Base-by-base conservation (phyloP, 345 rosid species). In the Excoecaria agallocha region DNA sequence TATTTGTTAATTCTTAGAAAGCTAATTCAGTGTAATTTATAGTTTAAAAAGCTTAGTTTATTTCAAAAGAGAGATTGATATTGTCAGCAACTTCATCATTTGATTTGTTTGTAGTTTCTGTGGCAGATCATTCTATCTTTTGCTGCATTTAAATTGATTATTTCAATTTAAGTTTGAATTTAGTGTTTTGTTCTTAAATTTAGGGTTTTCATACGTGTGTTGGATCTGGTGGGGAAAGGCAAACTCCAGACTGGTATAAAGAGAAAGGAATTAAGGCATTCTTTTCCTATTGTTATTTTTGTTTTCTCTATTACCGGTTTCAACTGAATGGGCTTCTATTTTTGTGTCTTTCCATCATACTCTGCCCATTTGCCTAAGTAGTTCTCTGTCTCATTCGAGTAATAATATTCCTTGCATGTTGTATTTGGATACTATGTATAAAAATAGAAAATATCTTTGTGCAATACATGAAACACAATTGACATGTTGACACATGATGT, bases 151-250 rank as follows among this genome's bases (percentile, higher is more conserved):
- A n/a, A 48, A 43, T 7, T 52, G 25, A 43, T 37, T 8, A 20
- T 17, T 7, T 16, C 56, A 68, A 19, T 35, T 70, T 73, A 54
- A 64, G 38, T 64, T 49, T 71, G 66, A 77, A 45, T 54, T 74
- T 60, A 20, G 60, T 75, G 17, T 59, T 65, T 17, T 70, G 39
- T 56, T 51, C 71, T 72, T 68, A 66, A 73, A 70, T 66, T 39
- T 78, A 94, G 96, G 96, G 98, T 19, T 94, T 94, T 84, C 98
- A 94, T 80, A 94, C 98, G 63, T 91, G 98, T 82, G 98, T 94
- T 83, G 98, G 98, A 74, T 88, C 95, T 72, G 98, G 98, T 60
- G 98, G 97, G 37, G 98, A 92, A 71, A 91, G 98, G 80, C 98
- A 92, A 82, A 91, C 93, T 76, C 90, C 97, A 1, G 97, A 92